phyloP scores from a whole-genome alignment of 2,329 filamentous ascomycete species.

The Aspergillus luchuensis region DNA sequence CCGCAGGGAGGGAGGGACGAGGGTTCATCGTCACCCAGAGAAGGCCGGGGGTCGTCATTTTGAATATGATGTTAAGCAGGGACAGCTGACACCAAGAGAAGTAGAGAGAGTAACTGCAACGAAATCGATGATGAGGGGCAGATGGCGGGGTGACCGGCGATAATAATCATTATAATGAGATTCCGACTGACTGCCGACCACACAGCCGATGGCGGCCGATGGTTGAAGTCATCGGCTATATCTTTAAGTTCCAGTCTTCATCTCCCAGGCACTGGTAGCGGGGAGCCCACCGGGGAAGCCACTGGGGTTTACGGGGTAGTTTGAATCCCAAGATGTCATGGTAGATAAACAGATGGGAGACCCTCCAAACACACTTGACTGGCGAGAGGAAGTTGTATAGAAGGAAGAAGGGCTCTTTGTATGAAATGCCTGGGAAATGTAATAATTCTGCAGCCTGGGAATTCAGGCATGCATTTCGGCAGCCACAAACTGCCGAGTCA shows the following conservation, averaged over 20 bases:
- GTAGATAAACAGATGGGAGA: too few species aligned
- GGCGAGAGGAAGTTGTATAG: neutral
- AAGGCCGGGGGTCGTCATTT: conserved; percentile 60
- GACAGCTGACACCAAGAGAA: neutral
- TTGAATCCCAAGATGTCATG: too few species aligned
- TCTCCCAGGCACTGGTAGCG: neutral
- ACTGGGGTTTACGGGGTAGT: too few species aligned
- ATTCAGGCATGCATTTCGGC: neutral
- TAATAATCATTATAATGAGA: neutral
- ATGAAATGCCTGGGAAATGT: too few species aligned
- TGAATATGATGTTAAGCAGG: conserved; percentile 9
- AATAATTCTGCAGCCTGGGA: neutral
- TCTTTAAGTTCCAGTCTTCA: neutral
- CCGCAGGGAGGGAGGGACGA: conserved; percentile 61
- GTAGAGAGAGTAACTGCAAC: neutral
- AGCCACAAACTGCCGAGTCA: neutral
- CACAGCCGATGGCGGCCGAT: conserved; percentile 13
- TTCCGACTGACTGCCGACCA: conserved; percentile 17
- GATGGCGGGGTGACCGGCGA: neutral
- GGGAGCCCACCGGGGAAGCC: neutral
- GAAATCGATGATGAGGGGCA: neutral
- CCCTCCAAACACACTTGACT: too few species aligned
- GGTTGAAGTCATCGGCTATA: conserved; percentile 7
- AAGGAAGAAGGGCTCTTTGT: too few species aligned
- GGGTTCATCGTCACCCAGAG: conserved; percentile 89